These are phyloP conservation scores for Diaporthe velutina DNA, from an alignment of 2,329 filamentous ascomycete genomes.

Conservation along the genomic window DNA sequence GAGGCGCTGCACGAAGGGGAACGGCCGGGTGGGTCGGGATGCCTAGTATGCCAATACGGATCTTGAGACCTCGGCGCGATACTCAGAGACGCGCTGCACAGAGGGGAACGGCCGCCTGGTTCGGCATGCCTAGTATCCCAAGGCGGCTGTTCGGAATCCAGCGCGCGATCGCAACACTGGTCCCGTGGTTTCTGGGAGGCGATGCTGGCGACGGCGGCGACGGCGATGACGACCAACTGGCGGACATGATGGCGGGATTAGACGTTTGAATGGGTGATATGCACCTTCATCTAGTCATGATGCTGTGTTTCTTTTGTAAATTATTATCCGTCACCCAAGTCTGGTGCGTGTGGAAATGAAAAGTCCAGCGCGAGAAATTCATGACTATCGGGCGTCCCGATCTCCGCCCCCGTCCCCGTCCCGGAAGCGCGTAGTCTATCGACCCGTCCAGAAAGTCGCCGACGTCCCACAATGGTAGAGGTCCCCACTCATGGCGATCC, in stretches of 20 bases:
- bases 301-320: neutral
- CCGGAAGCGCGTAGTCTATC: neutral
- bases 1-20: neutral
- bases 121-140: neutral
- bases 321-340: neutral
- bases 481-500: neutral
- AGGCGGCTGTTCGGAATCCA: neutral
- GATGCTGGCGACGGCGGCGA: neutral
- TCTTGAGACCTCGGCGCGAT: neutral
- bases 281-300: neutral
- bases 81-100: neutral
- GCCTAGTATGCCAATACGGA: neutral
- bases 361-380: neutral
- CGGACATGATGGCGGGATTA: neutral
- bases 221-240: neutral
- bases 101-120: neutral
- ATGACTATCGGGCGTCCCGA: neutral
- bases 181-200: neutral
- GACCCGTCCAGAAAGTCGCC: slow-evolving; percentile 7
- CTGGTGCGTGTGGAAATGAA: neutral
- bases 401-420: slow-evolving; percentile 8
- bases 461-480: neutral
- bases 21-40: neutral
- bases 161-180: neutral
- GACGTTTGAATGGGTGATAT: neutral